phyloP scores from a whole-genome alignment of 768 basidiomycete species.

The Boletus barrowsii region DNA sequence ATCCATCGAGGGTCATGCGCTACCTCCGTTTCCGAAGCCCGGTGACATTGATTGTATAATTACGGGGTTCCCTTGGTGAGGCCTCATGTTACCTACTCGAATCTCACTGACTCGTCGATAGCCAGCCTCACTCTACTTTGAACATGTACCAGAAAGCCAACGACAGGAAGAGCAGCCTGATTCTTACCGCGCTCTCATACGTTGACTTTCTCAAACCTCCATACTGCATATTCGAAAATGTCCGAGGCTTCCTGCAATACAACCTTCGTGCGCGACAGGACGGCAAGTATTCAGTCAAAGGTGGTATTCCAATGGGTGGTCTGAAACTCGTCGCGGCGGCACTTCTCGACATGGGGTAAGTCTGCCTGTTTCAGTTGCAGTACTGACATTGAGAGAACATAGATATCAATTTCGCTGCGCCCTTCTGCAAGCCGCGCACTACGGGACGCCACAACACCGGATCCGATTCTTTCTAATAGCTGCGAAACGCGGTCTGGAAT shows the following conservation, averaged over 20 bases:
- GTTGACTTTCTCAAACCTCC: slow-evolving; percentile 41
- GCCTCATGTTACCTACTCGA: not conserved
- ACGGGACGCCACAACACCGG: slow-evolving; percentile 43
- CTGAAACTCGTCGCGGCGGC: slow-evolving; percentile 63
- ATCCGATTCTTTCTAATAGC: slow-evolving; percentile 52
- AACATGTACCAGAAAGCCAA: slow-evolving; percentile 70
- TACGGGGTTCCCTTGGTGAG: slow-evolving; percentile 76
- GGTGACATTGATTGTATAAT: slow-evolving; percentile 59
- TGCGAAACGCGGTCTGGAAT: slow-evolving; percentile 32
- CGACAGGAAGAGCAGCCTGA: slow-evolving; percentile 66
- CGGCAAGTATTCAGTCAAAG: slow-evolving; percentile 45
- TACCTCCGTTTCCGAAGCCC: slow-evolving; percentile 48
- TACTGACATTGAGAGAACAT: not conserved
- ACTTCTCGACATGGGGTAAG: slow-evolving; percentile 64
- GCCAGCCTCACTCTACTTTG: slow-evolving; percentile 69
- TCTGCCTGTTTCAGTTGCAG: not conserved
- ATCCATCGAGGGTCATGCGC: slow-evolving; percentile 35
- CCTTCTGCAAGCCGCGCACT: slow-evolving; percentile 47
- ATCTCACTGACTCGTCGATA: slow-evolving; percentile 28
- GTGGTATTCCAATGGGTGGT: slow-evolving; percentile 71
- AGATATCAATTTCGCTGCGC: slow-evolving; percentile 45
- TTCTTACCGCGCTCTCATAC: slow-evolving; percentile 53
- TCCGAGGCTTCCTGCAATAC: slow-evolving; percentile 42
- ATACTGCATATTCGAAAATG: slow-evolving; percentile 50
- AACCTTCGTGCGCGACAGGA: slow-evolving; percentile 38